These are phyloP conservation scores for Yamadazyma jaroonii DNA, from an alignment of 1,139 yeast genomes.

Conservation along the genomic window DNA sequence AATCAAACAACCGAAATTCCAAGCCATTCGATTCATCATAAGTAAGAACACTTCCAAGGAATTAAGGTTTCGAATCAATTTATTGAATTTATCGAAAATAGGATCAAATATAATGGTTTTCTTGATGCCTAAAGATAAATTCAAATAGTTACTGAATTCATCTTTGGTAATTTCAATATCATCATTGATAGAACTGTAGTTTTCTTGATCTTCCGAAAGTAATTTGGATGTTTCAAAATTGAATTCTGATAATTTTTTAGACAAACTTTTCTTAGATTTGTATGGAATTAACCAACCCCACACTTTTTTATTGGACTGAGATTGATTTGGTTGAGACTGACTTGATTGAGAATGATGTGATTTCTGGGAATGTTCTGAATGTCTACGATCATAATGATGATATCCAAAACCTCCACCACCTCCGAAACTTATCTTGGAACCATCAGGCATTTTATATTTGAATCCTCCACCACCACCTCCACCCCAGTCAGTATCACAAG, in stretches of 20 bases:
- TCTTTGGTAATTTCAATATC: constrained; percentile 6
- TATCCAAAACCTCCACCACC: constrained; percentile 30
- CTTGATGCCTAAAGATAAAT: constrained; percentile 12
- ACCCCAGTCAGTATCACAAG: constrained; percentile 18
- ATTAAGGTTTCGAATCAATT: constrained; percentile 8
- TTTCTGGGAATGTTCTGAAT: neutral
- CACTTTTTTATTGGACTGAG: neutral
- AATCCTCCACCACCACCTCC: constrained; percentile 27
- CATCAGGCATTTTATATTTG: constrained; percentile 22
- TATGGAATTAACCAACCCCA: constrained; percentile 12
- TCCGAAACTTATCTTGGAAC: constrained; percentile 23
- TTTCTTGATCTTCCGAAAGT: neutral
- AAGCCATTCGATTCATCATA: constrained; percentile 9
- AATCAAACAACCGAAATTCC: constrained; percentile 12
- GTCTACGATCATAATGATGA: constrained; percentile 10
- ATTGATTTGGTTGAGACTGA: neutral
- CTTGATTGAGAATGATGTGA: neutral
- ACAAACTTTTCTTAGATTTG: constrained; percentile 7
- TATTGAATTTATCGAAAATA: constrained; percentile 14
- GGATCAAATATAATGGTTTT: constrained; percentile 16
- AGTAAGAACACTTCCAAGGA: constrained; percentile 8
- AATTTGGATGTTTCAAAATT: constrained; percentile 6
- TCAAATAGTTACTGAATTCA: constrained; percentile 13
- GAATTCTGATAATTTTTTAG: constrained; percentile 12
- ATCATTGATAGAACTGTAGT: constrained; percentile 6